A percentile compares a stretch with the other conserved stretches of the same genome.
phyloP scores from a whole-genome alignment of 2,329 filamentous ascomycete species.

The Malbranchea cinnamomea region DNA sequence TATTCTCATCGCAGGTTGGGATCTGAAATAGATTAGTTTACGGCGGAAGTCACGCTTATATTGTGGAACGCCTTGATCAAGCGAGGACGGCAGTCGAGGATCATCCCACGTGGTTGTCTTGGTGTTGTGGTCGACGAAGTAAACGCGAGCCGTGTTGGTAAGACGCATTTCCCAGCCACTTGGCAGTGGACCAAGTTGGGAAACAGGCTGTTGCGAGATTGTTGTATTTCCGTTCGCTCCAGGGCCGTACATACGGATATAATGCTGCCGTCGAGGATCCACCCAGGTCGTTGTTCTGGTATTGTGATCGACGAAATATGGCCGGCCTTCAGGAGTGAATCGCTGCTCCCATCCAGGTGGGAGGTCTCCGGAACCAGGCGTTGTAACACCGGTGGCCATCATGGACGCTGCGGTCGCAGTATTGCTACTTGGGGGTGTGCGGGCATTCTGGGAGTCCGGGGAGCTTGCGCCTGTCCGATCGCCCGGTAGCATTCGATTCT shows the following conservation, averaged over 20 bases:
- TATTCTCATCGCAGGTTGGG: constrained; percentile 89
- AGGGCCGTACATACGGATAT: constrained; percentile 95
- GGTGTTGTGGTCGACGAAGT: constrained; percentile 98
- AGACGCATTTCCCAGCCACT: constrained; percentile 99
- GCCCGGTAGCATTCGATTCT: constrained; percentile 89
- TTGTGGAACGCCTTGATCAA: constrained; percentile 96
- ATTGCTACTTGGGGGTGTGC: constrained; percentile 31
- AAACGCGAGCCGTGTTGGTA: constrained; percentile 92
- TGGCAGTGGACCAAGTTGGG: constrained; percentile 83
- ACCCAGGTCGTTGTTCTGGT: constrained; percentile 98
- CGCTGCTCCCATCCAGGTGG: constrained; percentile 94
- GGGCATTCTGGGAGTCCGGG: constrained; percentile 33
- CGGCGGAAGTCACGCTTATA: constrained; percentile 98
- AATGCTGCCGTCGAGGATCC: constrained; percentile 90
- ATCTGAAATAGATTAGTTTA: constrained; percentile 98
- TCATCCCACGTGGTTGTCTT: constrained; percentile 99
- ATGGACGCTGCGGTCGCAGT: constrained; percentile 53
- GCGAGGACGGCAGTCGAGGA: constrained; percentile 79
- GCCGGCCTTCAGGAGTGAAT: constrained; percentile 82
- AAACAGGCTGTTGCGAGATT: constrained; percentile 95
- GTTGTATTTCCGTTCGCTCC: constrained; percentile 59
- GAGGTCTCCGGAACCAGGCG: constrained; percentile 83
- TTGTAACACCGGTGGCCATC: constrained; percentile 91
- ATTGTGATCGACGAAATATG: constrained; percentile 98
- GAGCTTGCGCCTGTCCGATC: constrained; percentile 90